phyloP scores from a whole-genome alignment of 164 flowering plant genomes.

The Macadamia tetraphylla region DNA sequence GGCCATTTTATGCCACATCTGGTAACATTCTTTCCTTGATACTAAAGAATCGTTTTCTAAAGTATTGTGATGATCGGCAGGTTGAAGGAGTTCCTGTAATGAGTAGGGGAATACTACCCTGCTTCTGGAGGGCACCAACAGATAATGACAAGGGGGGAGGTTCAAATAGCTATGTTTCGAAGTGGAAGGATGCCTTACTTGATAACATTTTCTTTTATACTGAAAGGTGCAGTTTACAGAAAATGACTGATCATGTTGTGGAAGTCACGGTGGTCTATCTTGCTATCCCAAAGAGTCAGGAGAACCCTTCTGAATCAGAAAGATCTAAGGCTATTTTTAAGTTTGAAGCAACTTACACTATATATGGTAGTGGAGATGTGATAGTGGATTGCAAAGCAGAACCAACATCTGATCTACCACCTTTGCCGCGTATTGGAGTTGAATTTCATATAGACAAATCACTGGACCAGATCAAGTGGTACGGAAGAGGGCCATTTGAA shows the following conservation, averaged over 20 bases:
- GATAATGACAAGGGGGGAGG: conserved; percentile 97
- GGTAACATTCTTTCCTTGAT: not conserved
- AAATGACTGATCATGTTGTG: conserved; percentile 34
- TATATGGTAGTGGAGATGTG: conserved; percentile 80
- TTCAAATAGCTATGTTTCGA: conserved; percentile 51
- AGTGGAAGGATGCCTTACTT: conserved; percentile 69
- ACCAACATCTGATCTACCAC: conserved; percentile 74
- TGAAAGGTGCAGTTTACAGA: conserved; percentile 54
- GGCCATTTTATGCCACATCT: not conserved
- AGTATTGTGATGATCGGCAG: conserved; percentile 29
- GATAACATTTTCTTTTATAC: conserved; percentile 42
- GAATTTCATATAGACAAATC: conserved; percentile 73
- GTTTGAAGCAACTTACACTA: conserved; percentile 48
- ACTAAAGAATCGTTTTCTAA: not conserved
- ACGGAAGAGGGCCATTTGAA: conserved; percentile 95
- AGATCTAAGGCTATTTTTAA: conserved; percentile 31
- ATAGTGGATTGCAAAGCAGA: conserved; percentile 54
- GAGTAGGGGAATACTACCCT: conserved; percentile 66
- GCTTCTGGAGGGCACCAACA: conserved; percentile 97
- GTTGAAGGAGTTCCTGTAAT: conserved; percentile 63
- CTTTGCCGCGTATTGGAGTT: conserved; percentile 90
- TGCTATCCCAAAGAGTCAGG: conserved; percentile 33
- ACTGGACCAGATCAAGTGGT: conserved; percentile 62
- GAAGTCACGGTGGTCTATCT: conserved; percentile 41
- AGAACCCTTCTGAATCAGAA: conserved; percentile 14